Conservation (phyloP, 2,329 filamentous ascomycete genomes). For the Trichoderma semiorbis region DNA sequence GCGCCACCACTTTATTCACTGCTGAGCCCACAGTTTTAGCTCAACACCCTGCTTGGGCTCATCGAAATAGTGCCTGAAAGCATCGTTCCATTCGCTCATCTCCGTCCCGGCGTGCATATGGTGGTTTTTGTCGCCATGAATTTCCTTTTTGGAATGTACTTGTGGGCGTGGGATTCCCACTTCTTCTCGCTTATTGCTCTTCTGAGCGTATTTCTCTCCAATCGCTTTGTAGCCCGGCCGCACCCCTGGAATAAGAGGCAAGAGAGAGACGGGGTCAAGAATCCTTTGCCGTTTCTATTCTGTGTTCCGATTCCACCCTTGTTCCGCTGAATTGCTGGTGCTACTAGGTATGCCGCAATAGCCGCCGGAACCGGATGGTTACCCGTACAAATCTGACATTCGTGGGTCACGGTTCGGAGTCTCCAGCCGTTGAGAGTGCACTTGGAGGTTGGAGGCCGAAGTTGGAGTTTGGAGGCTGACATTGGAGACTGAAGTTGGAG, state of each 20-base stretch:
- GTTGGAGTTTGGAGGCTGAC: neutral
- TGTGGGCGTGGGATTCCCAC: neutral
- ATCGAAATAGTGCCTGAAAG: neutral
- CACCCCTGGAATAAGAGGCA: neutral
- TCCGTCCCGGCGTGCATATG: neutral
- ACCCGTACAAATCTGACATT: neutral
- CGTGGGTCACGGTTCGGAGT: neutral
- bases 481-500: neutral
- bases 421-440: neutral
- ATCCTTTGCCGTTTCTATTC: neutral
- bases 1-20: neutral
- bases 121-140: neutral
- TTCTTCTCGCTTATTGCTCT: neutral
- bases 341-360: neutral
- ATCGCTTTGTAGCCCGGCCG: neutral
- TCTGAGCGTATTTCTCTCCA: neutral
- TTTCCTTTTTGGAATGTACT: neutral
- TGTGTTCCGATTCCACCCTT: neutral
- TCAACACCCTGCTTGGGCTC: neutral
- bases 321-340: neutral
- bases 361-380: neutral
- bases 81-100: neutral
- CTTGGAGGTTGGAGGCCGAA: neutral
- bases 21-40: neutral
- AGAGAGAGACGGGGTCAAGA: neutral